phyloP scores from a whole-genome alignment of 2,329 filamentous ascomycete species.

The Cladophialophora psammophila region DNA sequence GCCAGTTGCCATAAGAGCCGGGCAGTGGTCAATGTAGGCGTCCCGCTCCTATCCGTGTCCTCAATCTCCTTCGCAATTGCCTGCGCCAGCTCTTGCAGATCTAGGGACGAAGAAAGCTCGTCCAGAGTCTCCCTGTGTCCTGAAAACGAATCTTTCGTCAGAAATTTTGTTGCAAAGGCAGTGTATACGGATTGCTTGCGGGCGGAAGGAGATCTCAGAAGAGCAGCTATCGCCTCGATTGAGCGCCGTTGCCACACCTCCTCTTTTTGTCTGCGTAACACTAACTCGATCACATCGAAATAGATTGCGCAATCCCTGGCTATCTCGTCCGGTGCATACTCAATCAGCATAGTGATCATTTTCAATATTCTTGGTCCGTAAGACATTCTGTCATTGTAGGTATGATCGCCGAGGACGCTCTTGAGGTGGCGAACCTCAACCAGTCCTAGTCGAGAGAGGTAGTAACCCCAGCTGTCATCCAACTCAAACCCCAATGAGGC shows the following conservation, averaged over 20 bases:
- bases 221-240: slow-evolving; percentile 18
- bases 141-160: slow-evolving; percentile 26
- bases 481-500: slow-evolving; percentile 13
- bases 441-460: slow-evolving; percentile 24
- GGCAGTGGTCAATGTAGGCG: slow-evolving; percentile 50
- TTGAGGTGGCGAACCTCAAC: slow-evolving; percentile 30
- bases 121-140: slow-evolving; percentile 18
- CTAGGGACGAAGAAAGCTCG: slow-evolving; percentile 22
- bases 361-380: slow-evolving; percentile 28
- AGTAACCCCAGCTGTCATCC: slow-evolving; percentile 22
- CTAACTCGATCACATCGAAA: slow-evolving; percentile 28
- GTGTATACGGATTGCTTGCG: slow-evolving; percentile 21
- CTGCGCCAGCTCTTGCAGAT: slow-evolving; percentile 21
- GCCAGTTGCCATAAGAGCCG: slow-evolving; percentile 64
- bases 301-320: slow-evolving; percentile 18
- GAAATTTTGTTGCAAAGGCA: slow-evolving; percentile 29
- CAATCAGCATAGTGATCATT: slow-evolving; percentile 45
- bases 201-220: slow-evolving; percentile 23
- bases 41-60: slow-evolving; percentile 42
- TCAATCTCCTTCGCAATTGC: slow-evolving; percentile 29
- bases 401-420: slow-evolving; percentile 16
- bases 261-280: slow-evolving; percentile 16
- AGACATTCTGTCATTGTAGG: slow-evolving; percentile 5
- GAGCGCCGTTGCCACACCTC: slow-evolving; percentile 19
- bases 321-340: slow-evolving; percentile 51